Base-by-base conservation (phyloP, 306 rosid species). In the Purshia tridentata region DNA sequence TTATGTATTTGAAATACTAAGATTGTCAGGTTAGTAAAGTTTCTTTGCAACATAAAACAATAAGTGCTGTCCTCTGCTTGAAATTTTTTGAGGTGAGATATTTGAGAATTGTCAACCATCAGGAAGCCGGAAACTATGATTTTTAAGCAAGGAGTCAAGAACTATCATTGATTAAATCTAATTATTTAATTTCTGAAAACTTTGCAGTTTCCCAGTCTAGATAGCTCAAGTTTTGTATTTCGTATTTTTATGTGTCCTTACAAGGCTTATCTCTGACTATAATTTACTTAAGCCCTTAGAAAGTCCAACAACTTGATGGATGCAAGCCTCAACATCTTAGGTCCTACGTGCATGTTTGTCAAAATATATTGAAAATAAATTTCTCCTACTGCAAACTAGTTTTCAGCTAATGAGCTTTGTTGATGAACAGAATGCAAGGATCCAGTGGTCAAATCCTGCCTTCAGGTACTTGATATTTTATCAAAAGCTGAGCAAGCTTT, bases 1-100 rank as follows among this genome's bases (percentile, higher is more conserved):
- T 84, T 94, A 94, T 83, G 81, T 91, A 57, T 94, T 94, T 87
- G 97, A 94, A 87, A 84, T 94, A 74, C 81, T 91, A 65, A 84
- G 98, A 69, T 81, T 91, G 80, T 91, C 98, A 83, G 98, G 98
- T 91, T 73, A 84, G 88, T 40, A 44, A 78, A 76, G 73, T 72
- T 58, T 48, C 65, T 18, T 14, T 51, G 18, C 23, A 35, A 70
- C 69, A 75, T 60, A 73, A 56, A 63, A 29, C 19, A 13, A 65
- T 67, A n/a, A 19, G 65, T 18, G 22, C 39, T 18, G 6, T 48
- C 64, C 48, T 23, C 49, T 23, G 40, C 58, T 6, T 53, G 5
- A 52, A 59, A 0, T 23, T 35, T 15, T 9, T 61, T 19, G 68
- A 11, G 45, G 68, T 74, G n/a, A 41, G 19, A 52, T 12, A 53